Conservation (phyloP, 768 basidiomycete genomes). For the Podaxis sp. region DNA sequence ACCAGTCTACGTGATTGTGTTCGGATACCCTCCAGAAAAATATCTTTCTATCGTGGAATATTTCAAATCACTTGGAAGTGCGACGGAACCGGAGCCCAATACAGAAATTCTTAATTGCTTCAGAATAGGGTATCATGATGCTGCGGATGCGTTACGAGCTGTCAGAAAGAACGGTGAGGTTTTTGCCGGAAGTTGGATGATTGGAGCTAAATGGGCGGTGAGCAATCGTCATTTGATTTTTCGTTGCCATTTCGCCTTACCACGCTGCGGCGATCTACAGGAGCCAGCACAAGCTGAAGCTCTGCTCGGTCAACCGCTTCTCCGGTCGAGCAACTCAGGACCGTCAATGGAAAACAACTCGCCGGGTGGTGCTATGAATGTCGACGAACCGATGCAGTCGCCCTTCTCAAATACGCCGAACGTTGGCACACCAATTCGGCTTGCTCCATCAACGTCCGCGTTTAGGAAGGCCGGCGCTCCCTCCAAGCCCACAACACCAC, state of each 20-base stretch:
- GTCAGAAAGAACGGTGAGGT: conserved; percentile 82
- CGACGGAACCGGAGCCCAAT: conserved; percentile 65
- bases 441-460: conserved; percentile 69
- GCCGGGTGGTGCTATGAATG: conserved; percentile 38
- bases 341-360: conserved; percentile 18
- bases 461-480: conserved; percentile 48
- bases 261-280: conserved; percentile 27
- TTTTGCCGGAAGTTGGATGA: conserved; percentile 71
- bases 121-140: conserved; percentile 66
- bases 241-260: conserved; percentile 9
- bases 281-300: conserved; percentile 58
- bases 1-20: conserved; percentile 68
- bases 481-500: conserved; percentile 26
- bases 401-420: conserved; percentile 30
- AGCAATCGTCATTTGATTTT: conserved; percentile 23
- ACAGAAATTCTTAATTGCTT: conserved; percentile 77
- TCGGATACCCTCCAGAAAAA: conserved; percentile 84
- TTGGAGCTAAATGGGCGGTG: conserved; percentile 85
- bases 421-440: conserved; percentile 67
- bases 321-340: conserved; percentile 20
- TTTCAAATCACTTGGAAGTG: conserved; percentile 67
- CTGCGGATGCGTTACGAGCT: conserved; percentile 73
- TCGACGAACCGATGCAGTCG: conserved; percentile 34
- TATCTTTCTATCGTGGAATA: conserved; percentile 69
- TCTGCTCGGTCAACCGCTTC: conserved; percentile 37